These are phyloP conservation scores for Saccharomyces uvarum DNA, from an alignment of 1,139 yeast species.

Conservation along the genomic window DNA sequence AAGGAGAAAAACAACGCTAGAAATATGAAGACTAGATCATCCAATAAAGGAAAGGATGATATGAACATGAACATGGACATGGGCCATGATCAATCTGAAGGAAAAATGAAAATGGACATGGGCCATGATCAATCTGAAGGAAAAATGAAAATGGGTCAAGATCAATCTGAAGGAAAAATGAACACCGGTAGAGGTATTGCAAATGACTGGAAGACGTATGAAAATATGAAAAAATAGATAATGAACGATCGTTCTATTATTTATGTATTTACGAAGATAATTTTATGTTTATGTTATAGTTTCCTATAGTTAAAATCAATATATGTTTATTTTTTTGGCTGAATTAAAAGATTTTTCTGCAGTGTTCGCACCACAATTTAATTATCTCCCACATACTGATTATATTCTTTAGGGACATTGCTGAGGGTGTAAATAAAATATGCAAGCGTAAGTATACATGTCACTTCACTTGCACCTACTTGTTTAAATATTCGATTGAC, in stretches of 20 bases:
- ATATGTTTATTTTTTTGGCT: neutral
- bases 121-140: conserved; percentile 4
- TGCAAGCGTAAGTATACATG: no score
- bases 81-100: conserved; percentile 4
- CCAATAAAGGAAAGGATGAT: neutral
- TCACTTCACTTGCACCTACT: neutral
- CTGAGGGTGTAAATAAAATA: neutral
- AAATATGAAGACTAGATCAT: neutral
- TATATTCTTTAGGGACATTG: neutral
- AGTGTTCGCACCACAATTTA: no score
- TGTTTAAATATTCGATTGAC: neutral
- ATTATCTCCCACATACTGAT: no score
- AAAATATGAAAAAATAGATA: neutral
- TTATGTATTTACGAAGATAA: neutral
- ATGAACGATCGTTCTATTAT: neutral
- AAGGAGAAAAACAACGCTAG: conserved; percentile 8
- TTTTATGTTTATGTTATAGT: neutral
- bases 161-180: conserved; percentile 4
- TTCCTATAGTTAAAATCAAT: neutral
- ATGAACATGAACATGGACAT: neutral
- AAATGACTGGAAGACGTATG: conserved; percentile 9
- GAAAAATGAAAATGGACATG: neutral
- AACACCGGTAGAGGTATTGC: conserved; percentile 10
- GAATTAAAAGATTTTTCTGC: neutral
- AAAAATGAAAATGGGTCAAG: neutral